Percentiles rank a stretch among this genome's conserved stretches.
These are phyloP conservation scores for Secale cereale DNA, from an alignment of 176 grass and related monocot species.

Conservation along the genomic window DNA sequence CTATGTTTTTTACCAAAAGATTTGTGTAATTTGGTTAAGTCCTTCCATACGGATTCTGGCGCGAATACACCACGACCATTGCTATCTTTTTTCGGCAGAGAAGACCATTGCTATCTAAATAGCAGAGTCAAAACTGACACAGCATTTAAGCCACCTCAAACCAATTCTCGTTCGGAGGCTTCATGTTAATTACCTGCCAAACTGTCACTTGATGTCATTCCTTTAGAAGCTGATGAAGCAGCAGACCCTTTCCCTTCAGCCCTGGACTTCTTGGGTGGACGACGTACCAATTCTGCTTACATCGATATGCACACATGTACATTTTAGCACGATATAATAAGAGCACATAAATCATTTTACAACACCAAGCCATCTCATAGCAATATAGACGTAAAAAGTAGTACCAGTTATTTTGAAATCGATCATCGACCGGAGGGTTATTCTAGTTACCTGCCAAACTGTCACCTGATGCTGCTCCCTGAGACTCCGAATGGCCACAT, in stretches of 20 bases:
- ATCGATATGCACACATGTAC: background rate
- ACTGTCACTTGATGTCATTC: background rate
- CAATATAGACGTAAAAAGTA: too few relatives aligned
- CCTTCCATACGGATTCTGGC: background rate
- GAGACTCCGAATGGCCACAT: background rate
- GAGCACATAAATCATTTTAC: background rate
- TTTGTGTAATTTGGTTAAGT: background rate
- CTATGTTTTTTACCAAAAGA: background rate
- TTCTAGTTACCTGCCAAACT: background rate
- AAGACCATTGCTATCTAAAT: background rate
- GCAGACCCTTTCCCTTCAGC: background rate
- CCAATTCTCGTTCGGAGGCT: background rate
- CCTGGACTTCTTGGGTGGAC: background rate
- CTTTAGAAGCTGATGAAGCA: background rate
- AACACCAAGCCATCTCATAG: background rate
- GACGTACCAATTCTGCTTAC: background rate
- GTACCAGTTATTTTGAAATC: background rate
- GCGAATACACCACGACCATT: background rate
- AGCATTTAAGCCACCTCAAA: background rate
- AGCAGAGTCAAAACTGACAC: background rate
- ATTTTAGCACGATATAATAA: background rate
- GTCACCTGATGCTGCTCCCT: background rate
- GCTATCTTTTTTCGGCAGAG: background rate
- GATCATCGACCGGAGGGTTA: background rate
- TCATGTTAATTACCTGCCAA: background rate